Evolutionary conservation across 345 rosid genomes (phyloP).

Genomic region (Pistacia integerrima): DNA sequence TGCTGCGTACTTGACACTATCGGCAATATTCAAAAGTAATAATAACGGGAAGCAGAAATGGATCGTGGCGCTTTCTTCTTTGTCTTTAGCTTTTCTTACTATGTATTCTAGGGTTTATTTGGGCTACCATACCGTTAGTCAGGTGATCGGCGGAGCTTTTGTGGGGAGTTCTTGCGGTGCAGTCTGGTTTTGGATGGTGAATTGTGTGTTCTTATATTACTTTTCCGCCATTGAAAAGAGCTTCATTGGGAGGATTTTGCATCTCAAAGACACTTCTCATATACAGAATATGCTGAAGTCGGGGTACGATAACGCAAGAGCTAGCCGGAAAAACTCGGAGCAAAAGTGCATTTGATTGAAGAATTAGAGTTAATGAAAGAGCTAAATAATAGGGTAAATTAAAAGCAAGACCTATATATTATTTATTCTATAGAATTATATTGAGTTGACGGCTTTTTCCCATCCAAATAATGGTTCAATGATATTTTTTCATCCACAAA

Average conservation of each 20-base stretch:
- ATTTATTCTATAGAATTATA: no score
- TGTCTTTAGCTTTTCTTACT: background rate
- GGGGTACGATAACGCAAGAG: background rate
- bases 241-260: background rate
- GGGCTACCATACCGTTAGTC: background rate
- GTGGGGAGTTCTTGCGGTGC: background rate
- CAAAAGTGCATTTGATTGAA: background rate
- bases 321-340: background rate
- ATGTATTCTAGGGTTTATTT: background rate
- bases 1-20: background rate
- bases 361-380: background rate
- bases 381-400: no score
- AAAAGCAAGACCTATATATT: no score
- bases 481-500: no score
- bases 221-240: background rate
- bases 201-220: background rate
- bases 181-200: slow-evolving; percentile 3
- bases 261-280: background rate
- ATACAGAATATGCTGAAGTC: background rate
- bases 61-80: background rate
- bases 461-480: no score
- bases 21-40: background rate
- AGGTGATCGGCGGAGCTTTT: background rate
- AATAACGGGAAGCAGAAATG: background rate
- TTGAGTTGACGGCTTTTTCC: no score